phyloP scores from a whole-genome alignment of 2,329 filamentous ascomycete species.

The Macrophomina pseudophaseolina region DNA sequence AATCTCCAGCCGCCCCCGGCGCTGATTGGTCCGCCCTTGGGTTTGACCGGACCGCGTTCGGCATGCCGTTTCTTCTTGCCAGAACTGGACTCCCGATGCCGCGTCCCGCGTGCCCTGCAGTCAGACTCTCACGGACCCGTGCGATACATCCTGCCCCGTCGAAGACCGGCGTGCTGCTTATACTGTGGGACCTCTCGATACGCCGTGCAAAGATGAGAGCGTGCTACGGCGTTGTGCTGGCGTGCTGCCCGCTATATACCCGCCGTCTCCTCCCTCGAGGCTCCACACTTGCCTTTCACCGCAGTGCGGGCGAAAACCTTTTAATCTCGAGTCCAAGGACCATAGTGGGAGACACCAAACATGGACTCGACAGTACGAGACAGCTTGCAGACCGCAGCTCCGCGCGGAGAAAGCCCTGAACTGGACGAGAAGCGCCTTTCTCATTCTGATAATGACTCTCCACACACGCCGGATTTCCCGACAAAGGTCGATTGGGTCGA shows the following conservation, averaged over 20 bases:
- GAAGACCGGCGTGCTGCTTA: not conserved
- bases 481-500: slow-evolving; percentile 61
- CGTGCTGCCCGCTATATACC: slow-evolving; percentile 12
- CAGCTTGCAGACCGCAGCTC: not conserved
- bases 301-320: no score
- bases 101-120: slow-evolving; percentile 8
- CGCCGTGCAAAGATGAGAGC: not conserved
- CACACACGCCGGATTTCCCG: slow-evolving; percentile 28
- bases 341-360: not conserved
- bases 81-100: not conserved
- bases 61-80: slow-evolving; percentile 21
- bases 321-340: not conserved
- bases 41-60: not conserved
- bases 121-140: not conserved
- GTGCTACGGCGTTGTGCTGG: not conserved
- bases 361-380: not conserved
- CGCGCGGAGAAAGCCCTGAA: slow-evolving; percentile 5
- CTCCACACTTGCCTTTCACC: not conserved
- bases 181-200: slow-evolving; percentile 8
- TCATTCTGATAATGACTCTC: not conserved
- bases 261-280: not conserved
- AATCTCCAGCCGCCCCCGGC: not conserved
- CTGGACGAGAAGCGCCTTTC: slow-evolving; percentile 8
- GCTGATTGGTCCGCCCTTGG: not conserved
- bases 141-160: slow-evolving; percentile 24